Evolutionary conservation across 2,329 filamentous ascomycete species (phyloP).

Genomic region (Paramyrothecium sp.): DNA sequence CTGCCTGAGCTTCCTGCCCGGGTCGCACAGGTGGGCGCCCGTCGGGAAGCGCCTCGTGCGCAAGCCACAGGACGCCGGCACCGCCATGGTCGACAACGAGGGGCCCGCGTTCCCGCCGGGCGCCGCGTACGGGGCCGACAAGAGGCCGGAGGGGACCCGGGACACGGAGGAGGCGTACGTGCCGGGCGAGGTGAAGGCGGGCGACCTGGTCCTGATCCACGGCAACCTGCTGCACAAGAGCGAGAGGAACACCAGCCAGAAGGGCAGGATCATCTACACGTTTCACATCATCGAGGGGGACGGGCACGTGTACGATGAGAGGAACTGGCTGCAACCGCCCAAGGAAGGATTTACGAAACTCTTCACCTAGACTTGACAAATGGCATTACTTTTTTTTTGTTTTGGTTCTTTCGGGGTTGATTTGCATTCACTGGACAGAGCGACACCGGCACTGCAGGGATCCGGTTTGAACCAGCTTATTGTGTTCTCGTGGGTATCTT

Average conservation of each 20-base stretch:
- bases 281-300: constrained; percentile 94
- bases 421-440: background rate
- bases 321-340: constrained; percentile 92
- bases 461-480: background rate
- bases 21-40: constrained; percentile 73
- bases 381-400: background rate
- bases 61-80: constrained; percentile 50
- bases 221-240: constrained; percentile 96
- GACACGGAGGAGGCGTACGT: constrained; percentile 57
- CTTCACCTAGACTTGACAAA: constrained; percentile 29
- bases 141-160: constrained; percentile 34
- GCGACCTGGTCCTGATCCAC: constrained; percentile 88
- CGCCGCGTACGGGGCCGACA: constrained; percentile 43
- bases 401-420: too few relatives aligned
- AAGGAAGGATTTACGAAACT: constrained; percentile 74
- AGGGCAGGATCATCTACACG: constrained; percentile 92
- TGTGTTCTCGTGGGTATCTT: constrained; percentile 5
- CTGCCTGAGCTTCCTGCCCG: constrained; percentile 81
- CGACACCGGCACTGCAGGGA: background rate
- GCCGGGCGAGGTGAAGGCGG: constrained; percentile 84
- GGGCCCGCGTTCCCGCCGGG: constrained; percentile 62
- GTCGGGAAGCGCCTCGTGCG: constrained; percentile 76
- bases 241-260: constrained; percentile 82
- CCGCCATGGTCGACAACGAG: constrained; percentile 69
- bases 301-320: constrained; percentile 70